Evolutionary conservation across 2,329 filamentous ascomycete species (phyloP), one percentile per base, ranked within the genome.

Genomic region (Lachnellula arida): DNA sequence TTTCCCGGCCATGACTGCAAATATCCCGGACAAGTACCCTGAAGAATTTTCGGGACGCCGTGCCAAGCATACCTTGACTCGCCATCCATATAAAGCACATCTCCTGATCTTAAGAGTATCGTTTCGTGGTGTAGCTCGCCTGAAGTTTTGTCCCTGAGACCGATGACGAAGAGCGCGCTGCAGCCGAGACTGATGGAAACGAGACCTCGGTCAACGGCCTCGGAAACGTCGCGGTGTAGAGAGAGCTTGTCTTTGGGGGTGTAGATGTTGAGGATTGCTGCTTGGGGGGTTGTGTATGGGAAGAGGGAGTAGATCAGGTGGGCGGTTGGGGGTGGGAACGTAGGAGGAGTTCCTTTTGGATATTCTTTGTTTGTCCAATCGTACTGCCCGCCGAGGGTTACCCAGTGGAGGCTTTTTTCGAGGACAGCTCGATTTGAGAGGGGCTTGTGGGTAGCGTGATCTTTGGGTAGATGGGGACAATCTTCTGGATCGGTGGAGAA

Each of bases 261-360:
- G 73, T 97, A 97, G 50, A 97, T 79, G 70, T 97, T 97, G 63
- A 96, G 84, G 61, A 97, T 97, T 39, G 94, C 93, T 1, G 94
- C 92, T 73, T 97, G 86, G 0, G 93, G 84, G 51, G 80, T 77
- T 14, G 92, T 94, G 11, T 84, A 78, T 0, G 91, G 88, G 63
- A 96, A 97, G 0, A 94, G 72, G 0, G 73, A 73, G 54, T 84
- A 78, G 0, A 97, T 74, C 7, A 96, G 80, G 1, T 68, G 71
- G 4, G 84, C 83, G 49, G 95, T 79, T 67, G 96, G 91, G 1
- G 70, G 42, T 0, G 93, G 92, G 64, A 97, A 97, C 0, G 74
- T 66, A 0, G 90, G 90, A 0, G 88, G 86, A 3, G 70, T 58
- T n/a, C 80, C 78, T 9, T 76, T 70, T 0, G 92, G 91, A 68